phyloP scores from a whole-genome alignment of 352 stramenopile species.

The Pseudoperonospora humuli region DNA sequence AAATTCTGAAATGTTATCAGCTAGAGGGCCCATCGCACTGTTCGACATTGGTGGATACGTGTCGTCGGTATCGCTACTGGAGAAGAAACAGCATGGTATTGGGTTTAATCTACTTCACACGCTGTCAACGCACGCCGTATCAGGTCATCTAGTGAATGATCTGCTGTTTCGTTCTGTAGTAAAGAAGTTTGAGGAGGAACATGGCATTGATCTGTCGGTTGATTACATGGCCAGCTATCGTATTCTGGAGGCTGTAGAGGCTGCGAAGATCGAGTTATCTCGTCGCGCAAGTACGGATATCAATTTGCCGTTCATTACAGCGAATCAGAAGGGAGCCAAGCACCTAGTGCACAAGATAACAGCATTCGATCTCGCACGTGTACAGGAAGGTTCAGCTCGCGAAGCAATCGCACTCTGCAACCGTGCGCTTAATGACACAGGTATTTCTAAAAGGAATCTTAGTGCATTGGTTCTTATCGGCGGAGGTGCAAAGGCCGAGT shows the following conservation, averaged over 20 bases:
- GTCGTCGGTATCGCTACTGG: constrained; percentile 44
- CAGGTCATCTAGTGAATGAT: constrained; percentile 38
- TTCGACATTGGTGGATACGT: constrained; percentile 66
- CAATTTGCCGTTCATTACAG: constrained; percentile 75
- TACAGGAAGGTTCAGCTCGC: constrained; percentile 32
- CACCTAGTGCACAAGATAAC: constrained; percentile 62
- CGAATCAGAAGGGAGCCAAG: constrained; percentile 55
- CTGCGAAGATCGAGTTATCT: constrained; percentile 68
- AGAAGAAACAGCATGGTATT: constrained; percentile 17
- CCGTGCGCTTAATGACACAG: constrained; percentile 20
- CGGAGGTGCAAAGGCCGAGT: constrained; percentile 44
- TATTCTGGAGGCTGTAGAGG: constrained; percentile 56
- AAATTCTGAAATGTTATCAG: constrained; percentile 12
- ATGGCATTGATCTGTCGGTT: constrained; percentile 57
- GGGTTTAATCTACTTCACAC: constrained; percentile 36
- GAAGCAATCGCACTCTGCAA: constrained; percentile 32
- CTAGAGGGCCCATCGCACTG: constrained; percentile 35
- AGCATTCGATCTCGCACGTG: constrained; percentile 38
- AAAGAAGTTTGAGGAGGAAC: constrained; percentile 44
- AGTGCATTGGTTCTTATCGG: constrained; percentile 48
- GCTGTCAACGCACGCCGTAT: constrained; percentile 29
- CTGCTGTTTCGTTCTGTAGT: constrained; percentile 45
- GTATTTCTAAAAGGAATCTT: constrained; percentile 35
- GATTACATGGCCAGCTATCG: constrained; percentile 65
- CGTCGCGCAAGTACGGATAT: constrained; percentile 45